Conservation (phyloP, 139 green algal species). For the Nannochloris sp. region DNA sequence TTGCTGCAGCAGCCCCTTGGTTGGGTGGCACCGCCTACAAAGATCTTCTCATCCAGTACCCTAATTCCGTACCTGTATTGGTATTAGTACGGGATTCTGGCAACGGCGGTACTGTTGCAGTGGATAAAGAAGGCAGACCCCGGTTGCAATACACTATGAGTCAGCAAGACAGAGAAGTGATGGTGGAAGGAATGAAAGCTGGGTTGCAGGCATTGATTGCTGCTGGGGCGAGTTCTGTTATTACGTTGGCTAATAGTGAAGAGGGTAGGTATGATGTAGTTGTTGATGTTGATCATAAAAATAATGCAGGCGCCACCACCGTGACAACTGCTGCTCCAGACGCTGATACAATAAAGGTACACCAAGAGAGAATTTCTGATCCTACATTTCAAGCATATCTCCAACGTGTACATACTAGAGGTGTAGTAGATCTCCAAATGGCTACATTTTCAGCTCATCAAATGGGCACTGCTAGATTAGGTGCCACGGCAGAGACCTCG, state of each 20-base stretch:
- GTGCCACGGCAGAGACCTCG: too few species aligned
- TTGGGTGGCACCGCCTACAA: conserved; percentile 18
- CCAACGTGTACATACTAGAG: too few species aligned
- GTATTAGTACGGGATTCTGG: conserved; percentile 39
- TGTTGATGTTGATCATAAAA: too few species aligned
- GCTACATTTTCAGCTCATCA: conserved; percentile 52
- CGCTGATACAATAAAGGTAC: too few species aligned
- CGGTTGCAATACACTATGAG: conserved; percentile 39
- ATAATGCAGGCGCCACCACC: not conserved
- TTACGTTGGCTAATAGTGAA: not conserved
- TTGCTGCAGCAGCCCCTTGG: conserved; percentile 22
- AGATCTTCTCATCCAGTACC: conserved; percentile 11
- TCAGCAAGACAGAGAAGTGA: conserved; percentile 15
- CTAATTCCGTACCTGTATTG: conserved; percentile 18
- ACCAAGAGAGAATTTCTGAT: too few species aligned
- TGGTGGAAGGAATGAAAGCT: conserved; percentile 38
- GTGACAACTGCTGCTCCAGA: not conserved
- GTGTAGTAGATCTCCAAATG: conserved; percentile 22
- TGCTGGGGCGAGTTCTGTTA: conserved; percentile 37
- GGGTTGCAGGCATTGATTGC: conserved; percentile 34
- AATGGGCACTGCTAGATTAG: conserved; percentile 63
- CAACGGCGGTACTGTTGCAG: not conserved
- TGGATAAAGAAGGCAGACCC: conserved; percentile 28
- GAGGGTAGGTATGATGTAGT: too few species aligned
- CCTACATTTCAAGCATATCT: conserved; percentile 32